These are phyloP conservation scores for Coniochaeta sp. DNA, from an alignment of 2,329 filamentous ascomycete species.

Conservation along the genomic window DNA sequence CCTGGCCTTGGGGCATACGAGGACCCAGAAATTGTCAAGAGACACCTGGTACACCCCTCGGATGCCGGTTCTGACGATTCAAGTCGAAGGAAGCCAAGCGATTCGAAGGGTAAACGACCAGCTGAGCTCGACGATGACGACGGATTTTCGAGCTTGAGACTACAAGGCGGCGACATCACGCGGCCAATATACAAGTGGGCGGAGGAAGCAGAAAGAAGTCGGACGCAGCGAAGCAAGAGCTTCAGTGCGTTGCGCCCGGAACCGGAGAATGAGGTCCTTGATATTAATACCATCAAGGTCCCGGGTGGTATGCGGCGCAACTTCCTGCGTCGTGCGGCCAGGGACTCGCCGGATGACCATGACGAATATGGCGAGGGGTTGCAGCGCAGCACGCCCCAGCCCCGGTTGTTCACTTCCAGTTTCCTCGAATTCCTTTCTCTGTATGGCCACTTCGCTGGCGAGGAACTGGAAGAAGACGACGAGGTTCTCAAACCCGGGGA, in stretches of 20 bases:
- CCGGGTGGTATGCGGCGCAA: slow-evolving; percentile 92
- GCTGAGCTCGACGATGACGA: slow-evolving; percentile 50
- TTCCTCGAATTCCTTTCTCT: slow-evolving; percentile 94
- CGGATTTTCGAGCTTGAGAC: slow-evolving; percentile 85
- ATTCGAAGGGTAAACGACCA: slow-evolving; percentile 47
- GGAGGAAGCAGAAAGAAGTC: slow-evolving; percentile 61
- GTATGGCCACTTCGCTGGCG: slow-evolving; percentile 95
- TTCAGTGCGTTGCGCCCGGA: slow-evolving; percentile 72
- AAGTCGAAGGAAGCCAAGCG: slow-evolving; percentile 25
- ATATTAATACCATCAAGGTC: slow-evolving; percentile 86
- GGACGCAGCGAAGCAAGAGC: slow-evolving; percentile 65
- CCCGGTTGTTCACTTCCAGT: slow-evolving; percentile 74
- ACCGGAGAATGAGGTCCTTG: slow-evolving; percentile 70
- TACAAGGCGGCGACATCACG: slow-evolving; percentile 93
- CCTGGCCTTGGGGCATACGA: slow-evolving; percentile 59
- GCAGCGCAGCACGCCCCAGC: slow-evolving; percentile 32
- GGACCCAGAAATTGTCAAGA: slow-evolving; percentile 83
- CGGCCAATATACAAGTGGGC: slow-evolving; percentile 95
- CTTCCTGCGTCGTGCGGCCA: slow-evolving; percentile 71
- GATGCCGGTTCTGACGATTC: slow-evolving; percentile 41
- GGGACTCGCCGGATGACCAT: slow-evolving; percentile 44
- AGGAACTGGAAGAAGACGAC: slow-evolving; percentile 94
- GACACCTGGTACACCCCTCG: slow-evolving; percentile 72
- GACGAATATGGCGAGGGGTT: slow-evolving; percentile 27
- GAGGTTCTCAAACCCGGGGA: slow-evolving; percentile 81